These are phyloP conservation scores for Aspergillus bertholletiae DNA, from an alignment of 495 filamentous ascomycete species.

Conservation along the genomic window DNA sequence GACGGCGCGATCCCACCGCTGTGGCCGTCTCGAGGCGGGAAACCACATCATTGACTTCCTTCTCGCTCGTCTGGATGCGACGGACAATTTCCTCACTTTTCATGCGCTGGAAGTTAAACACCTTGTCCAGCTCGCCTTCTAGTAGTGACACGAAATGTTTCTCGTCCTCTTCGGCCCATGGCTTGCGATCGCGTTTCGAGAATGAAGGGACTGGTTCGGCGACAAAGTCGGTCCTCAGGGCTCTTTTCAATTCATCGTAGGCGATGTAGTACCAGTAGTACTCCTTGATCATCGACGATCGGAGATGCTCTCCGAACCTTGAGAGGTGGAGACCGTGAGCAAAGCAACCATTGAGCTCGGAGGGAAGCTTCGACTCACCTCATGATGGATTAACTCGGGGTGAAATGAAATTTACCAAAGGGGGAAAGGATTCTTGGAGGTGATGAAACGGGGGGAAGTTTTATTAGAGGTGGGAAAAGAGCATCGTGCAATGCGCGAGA, in stretches of 20 bases:
- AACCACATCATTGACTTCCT: conserved; percentile 85
- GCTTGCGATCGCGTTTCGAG: conserved; percentile 52
- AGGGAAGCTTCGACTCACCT: conserved; percentile 1
- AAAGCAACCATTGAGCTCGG: neutral
- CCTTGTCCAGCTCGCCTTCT: conserved; percentile 91
- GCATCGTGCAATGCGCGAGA: too few species aligned
- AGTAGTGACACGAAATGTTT: conserved; percentile 80
- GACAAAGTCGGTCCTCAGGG: conserved; percentile 72
- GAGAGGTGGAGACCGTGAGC: conserved; percentile 17
- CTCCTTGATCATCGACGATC: conserved; percentile 88
- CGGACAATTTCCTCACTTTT: conserved; percentile 92
- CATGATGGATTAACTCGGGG: conserved; percentile 1
- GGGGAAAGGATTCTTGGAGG: neutral
- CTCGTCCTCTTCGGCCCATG: conserved; percentile 93
- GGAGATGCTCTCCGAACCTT: conserved; percentile 97
- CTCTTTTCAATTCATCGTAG: conserved; percentile 88
- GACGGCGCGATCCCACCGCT: conserved; percentile 19
- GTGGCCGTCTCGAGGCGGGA: conserved; percentile 53
- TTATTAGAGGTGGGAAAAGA: too few species aligned
- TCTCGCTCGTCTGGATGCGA: conserved; percentile 79
- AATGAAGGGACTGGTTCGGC: conserved; percentile 50
- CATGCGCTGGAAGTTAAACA: conserved; percentile 92
- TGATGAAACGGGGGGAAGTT: neutral
- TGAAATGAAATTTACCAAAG: neutral
- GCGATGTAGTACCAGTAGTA: conserved; percentile 97